These are phyloP conservation scores for Fusarium anguioides DNA, from an alignment of 2,329 filamentous ascomycete species.

Conservation along the genomic window DNA sequence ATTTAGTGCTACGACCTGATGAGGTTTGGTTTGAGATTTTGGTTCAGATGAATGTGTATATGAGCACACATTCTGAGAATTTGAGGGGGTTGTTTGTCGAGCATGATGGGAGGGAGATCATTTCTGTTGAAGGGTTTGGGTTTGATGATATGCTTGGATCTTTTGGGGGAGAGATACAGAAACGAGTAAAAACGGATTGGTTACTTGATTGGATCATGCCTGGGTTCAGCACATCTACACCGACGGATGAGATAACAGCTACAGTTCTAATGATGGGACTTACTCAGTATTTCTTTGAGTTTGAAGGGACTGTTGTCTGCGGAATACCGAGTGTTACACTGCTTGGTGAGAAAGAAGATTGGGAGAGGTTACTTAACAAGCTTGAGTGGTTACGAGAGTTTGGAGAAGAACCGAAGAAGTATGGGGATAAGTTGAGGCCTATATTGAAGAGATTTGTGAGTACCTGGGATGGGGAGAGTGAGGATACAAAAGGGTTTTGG, in stretches of 20 bases:
- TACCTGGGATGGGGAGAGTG: slow-evolving; percentile 54
- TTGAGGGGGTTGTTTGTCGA: slow-evolving; percentile 59
- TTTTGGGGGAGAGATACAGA: slow-evolving; percentile 56
- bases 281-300: slow-evolving; percentile 55
- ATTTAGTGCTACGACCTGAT: slow-evolving; percentile 62
- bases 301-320: slow-evolving; percentile 52
- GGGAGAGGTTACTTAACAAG: slow-evolving; percentile 53
- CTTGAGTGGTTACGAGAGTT: slow-evolving; percentile 57
- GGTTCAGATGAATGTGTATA: slow-evolving; percentile 62
- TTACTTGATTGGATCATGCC: slow-evolving; percentile 56
- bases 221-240: slow-evolving; percentile 56
- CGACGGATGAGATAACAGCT: slow-evolving; percentile 53
- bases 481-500: slow-evolving; percentile 56
- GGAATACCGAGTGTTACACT: slow-evolving; percentile 58
- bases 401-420: slow-evolving; percentile 56
- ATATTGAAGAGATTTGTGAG: slow-evolving; percentile 58
- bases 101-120: slow-evolving; percentile 56
- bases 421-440: slow-evolving; percentile 54
- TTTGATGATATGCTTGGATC: slow-evolving; percentile 45
- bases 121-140: slow-evolving; percentile 45
- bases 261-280: slow-evolving; percentile 59
- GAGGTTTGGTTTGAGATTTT: slow-evolving; percentile 68
- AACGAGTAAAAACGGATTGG: slow-evolving; percentile 54
- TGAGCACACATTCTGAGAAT: slow-evolving; percentile 59
- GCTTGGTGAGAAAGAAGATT: slow-evolving; percentile 53